phyloP scores from a whole-genome alignment of 2,329 filamentous ascomycete genomes.

The Neofusicoccum kwambonambiense region DNA sequence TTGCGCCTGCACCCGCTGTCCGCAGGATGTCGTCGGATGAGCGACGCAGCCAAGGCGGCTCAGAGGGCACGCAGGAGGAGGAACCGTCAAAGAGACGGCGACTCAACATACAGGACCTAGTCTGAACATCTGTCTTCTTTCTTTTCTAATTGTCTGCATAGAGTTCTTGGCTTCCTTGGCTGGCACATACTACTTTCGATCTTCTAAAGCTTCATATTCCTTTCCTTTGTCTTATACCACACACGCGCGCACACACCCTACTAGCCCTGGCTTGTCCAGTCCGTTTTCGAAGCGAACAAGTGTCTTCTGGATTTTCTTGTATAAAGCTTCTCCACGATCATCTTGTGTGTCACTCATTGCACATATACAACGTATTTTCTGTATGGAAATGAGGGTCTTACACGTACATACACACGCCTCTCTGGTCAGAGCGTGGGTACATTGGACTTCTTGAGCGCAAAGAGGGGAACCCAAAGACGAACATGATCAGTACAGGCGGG shows the following conservation, averaged over 20 bases:
- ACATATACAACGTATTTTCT: background rate
- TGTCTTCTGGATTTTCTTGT: background rate
- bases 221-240: background rate
- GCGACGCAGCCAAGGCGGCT: background rate
- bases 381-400: too few species aligned
- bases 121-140: background rate
- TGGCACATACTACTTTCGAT: background rate
- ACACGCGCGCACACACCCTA: too few species aligned
- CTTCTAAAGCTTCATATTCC: background rate
- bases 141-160: background rate
- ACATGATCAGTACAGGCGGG: background rate
- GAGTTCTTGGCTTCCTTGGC: background rate
- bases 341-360: background rate
- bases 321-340: background rate
- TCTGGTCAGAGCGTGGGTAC: background rate
- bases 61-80: background rate
- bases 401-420: background rate
- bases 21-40: slow-evolving; percentile 1
- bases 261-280: slow-evolving; percentile 2
- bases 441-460: background rate
- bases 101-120: slow-evolving; percentile 21
- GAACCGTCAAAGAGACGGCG: slow-evolving; percentile 20
- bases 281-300: background rate
- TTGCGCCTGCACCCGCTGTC: background rate
- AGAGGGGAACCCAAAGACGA: background rate